Conservation (phyloP, 1,284 basidiomycete species). For the Rhodotorula sp. region DNA sequence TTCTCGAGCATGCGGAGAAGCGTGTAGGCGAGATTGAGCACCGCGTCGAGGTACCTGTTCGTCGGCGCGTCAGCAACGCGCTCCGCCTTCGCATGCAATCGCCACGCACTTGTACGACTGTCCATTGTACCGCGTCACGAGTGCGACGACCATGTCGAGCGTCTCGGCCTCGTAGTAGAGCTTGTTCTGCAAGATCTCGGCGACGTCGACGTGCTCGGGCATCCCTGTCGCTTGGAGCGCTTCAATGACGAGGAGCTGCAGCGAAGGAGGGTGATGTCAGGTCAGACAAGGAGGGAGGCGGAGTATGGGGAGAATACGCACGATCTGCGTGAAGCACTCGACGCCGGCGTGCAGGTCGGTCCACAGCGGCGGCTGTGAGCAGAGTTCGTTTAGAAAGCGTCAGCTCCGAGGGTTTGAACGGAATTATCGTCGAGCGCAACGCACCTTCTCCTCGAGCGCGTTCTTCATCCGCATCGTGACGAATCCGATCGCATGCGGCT, state of each 20-base stretch:
- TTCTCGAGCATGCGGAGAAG: constrained; percentile 82
- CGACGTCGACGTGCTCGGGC: constrained; percentile 69
- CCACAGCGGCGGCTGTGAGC: constrained; percentile 76
- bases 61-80: too few relatives aligned
- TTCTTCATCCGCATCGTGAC: constrained; percentile 82
- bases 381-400: too few relatives aligned
- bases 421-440: too few relatives aligned
- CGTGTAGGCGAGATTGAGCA: constrained; percentile 76
- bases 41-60: constrained; percentile 73
- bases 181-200: constrained; percentile 78
- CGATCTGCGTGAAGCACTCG: constrained; percentile 84
- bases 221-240: constrained; percentile 58
- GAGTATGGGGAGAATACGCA: constrained; percentile 43
- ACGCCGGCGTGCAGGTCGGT: constrained; percentile 92
- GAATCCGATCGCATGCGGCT: constrained; percentile 83
- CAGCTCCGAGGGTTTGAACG: neutral
- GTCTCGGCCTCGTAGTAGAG: constrained; percentile 91
- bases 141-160: constrained; percentile 78
- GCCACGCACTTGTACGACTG: constrained; percentile 59
- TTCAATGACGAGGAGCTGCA: constrained; percentile 74
- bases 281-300: neutral
- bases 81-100: neutral
- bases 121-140: constrained; percentile 72
- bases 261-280: neutral
- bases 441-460: constrained; percentile 83